Conservation (phyloP, 176 grass and related monocot genomes). For the Oryza punctata region DNA sequence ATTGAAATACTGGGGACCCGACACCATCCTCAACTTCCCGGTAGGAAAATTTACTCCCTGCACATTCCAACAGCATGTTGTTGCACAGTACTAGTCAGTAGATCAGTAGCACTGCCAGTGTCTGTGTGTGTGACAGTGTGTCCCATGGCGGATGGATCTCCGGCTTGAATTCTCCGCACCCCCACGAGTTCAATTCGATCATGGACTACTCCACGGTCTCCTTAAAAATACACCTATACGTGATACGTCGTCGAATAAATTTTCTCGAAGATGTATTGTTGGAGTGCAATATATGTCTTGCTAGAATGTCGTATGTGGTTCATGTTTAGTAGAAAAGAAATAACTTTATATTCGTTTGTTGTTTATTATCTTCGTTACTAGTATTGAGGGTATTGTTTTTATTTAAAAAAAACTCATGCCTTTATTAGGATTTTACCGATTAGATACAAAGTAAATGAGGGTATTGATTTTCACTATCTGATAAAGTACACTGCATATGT, state of each 20-base stretch:
- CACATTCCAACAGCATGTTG: not conserved
- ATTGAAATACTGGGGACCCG: slow-evolving; percentile 95
- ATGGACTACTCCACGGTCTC: not conserved
- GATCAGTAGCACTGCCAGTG: not conserved
- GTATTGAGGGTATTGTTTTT: not conserved
- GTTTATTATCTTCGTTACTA: not conserved
- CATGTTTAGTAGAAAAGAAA: not conserved
- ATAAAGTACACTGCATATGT: not conserved
- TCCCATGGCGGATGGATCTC: not conserved
- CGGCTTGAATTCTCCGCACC: not conserved
- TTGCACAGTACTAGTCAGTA: not conserved
- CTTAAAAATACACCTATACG: not conserved
- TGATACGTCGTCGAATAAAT: not conserved
- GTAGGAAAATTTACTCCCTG: slow-evolving; percentile 41
- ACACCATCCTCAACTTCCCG: slow-evolving; percentile 85
- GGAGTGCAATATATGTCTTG: not conserved
- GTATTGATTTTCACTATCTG: not conserved
- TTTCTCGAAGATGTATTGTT: not conserved
- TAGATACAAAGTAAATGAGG: too few species aligned
- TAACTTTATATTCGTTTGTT: too few species aligned
- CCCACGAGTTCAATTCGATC: not conserved
- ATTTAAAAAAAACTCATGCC: too few species aligned
- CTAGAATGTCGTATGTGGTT: not conserved
- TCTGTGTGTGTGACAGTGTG: not conserved
- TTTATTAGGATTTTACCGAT: too few species aligned